These are phyloP conservation scores for Nematodospora anomalae DNA, from an alignment of 1,139 yeast genomes.

Conservation along the genomic window DNA sequence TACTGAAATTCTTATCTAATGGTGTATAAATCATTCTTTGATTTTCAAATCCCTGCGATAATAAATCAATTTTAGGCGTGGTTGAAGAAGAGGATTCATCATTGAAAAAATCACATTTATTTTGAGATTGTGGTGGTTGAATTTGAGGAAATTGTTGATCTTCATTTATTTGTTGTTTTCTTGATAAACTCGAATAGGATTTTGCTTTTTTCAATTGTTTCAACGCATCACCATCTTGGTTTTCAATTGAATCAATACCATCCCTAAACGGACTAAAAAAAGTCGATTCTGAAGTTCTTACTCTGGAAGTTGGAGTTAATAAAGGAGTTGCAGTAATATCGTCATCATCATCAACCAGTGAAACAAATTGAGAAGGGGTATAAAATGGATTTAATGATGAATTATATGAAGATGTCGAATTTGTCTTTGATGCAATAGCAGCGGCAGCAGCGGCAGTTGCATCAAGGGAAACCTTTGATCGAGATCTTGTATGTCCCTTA, in stretches of 20 bases:
- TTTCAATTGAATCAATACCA: conserved; percentile 25
- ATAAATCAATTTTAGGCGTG: conserved; percentile 23
- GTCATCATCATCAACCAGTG: conserved; percentile 32
- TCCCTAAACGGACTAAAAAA: conserved; percentile 15
- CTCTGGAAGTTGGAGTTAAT: conserved; percentile 25
- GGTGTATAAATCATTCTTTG: conserved; percentile 6
- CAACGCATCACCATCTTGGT: conserved; percentile 48
- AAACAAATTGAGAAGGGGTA: conserved; percentile 42
- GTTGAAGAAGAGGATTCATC: not conserved
- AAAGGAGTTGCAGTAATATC: conserved; percentile 36
- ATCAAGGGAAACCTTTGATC: conserved; percentile 42
- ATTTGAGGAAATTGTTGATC: conserved; percentile 4
- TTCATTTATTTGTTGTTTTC: conserved; percentile 4
- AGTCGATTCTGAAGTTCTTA: conserved; percentile 11
- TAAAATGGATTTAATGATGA: conserved; percentile 44
- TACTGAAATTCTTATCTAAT: conserved; percentile 12
- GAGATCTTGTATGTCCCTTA: conserved; percentile 42
- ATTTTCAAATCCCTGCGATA: conserved; percentile 27
- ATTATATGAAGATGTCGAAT: conserved; percentile 17
- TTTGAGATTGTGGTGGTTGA: conserved; percentile 1
- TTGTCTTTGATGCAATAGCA: conserved; percentile 20
- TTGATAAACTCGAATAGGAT: conserved; percentile 24
- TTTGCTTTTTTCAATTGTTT: conserved; percentile 43
- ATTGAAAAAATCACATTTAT: not conserved
- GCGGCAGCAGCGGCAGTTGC: conserved; percentile 20